phyloP scores from a whole-genome alignment of 1,139 yeast species.

The Diutina catenulata region DNA sequence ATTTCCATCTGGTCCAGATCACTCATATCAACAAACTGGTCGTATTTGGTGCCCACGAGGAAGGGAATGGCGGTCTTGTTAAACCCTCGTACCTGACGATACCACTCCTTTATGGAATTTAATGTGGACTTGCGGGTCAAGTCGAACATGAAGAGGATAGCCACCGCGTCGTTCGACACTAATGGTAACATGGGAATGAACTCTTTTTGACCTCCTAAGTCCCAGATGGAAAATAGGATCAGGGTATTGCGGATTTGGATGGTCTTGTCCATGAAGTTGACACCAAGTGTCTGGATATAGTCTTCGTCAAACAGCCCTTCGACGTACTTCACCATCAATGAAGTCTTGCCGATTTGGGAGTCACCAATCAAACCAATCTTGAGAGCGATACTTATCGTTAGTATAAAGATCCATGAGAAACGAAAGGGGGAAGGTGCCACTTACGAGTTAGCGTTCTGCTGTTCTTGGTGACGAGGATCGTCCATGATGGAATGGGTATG shows the following conservation, averaged over 20 bases:
- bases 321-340: conserved; percentile 93
- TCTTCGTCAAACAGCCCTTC: conserved; percentile 90
- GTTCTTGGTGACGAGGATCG: not conserved
- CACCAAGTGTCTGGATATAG: conserved; percentile 90
- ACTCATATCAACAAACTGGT: conserved; percentile 70
- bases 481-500: too few relatives aligned
- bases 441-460: conserved; percentile 11
- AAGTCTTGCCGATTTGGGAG: conserved; percentile 96
- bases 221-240: conserved; percentile 91
- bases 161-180: conserved; percentile 90
- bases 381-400: conserved; percentile 40
- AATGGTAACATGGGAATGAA: conserved; percentile 93
- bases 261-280: conserved; percentile 87
- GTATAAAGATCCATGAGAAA: not conserved
- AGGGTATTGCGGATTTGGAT: conserved; percentile 81
- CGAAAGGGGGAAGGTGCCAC: too few relatives aligned
- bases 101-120: conserved; percentile 89
- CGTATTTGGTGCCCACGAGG: conserved; percentile 89
- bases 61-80: conserved; percentile 90
- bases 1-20: conserved; percentile 77
- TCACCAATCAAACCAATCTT: conserved; percentile 95
- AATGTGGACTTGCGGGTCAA: conserved; percentile 78
- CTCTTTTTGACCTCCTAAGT: conserved; percentile 92
- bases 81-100: conserved; percentile 82
- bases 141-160: conserved; percentile 86